Base-by-base conservation (phyloP, 768 basidiomycete species). In the Podaxis sp. region DNA sequence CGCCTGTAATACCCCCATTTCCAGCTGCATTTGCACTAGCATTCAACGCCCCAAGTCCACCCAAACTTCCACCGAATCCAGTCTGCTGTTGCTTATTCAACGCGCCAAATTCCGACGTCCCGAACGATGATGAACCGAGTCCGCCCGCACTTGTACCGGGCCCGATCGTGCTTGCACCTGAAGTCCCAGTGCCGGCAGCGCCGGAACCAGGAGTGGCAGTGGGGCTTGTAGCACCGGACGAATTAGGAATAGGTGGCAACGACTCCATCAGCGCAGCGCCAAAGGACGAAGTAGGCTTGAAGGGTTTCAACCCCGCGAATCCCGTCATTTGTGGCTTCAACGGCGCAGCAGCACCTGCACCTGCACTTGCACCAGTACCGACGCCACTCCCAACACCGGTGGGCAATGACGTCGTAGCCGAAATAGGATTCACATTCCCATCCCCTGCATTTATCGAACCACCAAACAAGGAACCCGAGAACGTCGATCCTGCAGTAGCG, bases 211-310 rank as follows among this genome's bases (percentile, higher is more conserved):
- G 72, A 4, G 74, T 60, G 8, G 77, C 74, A 50, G 87, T 83
- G 15, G 85, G 84, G 4, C 75, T 75, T 0, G 83, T 74, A 2
- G 73, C 72, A 4, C 30, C 54, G 10, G 88, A 85, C 38, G 88
- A 85, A 37, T 84, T 86, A 11, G 89, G 84, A 59, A 93, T 86
- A 4, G 92, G 79, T 2, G 94, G 94, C 40, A 95, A 74, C 2
- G 85, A 83, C 56, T 89, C 89, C 63, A 95, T 68, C 44, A 95
- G 71, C 15, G 86, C 84, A 37, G 89, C 87, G 33, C 93, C 93
- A 70, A 95, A 95, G 46, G 84, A 87, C 2, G 88, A 90, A 2
- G 87, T 82, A 2, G 93, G 93, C 69, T 93, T 92, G 80, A 95
- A 95, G 5, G 90, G 84, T 70, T 89, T 92, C 66, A 93, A 72